Conservation (phyloP, 495 filamentous ascomycete species). For the Penicillium robsamsonii region DNA sequence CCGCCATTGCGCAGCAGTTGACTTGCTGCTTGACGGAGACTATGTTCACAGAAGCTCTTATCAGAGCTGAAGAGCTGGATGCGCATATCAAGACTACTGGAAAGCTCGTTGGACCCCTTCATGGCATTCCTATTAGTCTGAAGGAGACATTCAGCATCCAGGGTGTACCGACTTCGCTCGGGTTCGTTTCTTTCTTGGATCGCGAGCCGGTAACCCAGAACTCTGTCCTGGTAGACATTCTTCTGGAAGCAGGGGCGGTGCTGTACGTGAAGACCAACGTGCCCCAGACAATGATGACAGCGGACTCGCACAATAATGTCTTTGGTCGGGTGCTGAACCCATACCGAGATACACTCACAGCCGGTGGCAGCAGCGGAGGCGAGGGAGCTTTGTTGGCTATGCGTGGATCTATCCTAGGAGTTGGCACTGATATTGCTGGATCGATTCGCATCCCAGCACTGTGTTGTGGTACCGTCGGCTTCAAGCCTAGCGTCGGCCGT, state of each 20-base stretch:
- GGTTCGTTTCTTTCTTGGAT: constrained; percentile 42
- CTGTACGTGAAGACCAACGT: constrained; percentile 58
- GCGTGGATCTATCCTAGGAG: constrained; percentile 57
- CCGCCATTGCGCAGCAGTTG: constrained; percentile 33
- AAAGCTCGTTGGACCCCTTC: constrained; percentile 54
- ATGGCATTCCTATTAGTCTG: constrained; percentile 60
- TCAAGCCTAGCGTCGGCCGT: constrained; percentile 55
- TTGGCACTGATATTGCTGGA: constrained; percentile 65
- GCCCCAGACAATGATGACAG: constrained; percentile 53
- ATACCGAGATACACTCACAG: background rate
- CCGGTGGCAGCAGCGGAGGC: constrained; percentile 62
- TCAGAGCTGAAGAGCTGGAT: constrained; percentile 42
- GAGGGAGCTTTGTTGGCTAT: constrained; percentile 61
- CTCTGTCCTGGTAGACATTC: constrained; percentile 33
- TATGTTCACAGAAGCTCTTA: constrained; percentile 36
- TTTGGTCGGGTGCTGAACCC: constrained; percentile 49
- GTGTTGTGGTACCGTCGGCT: constrained; percentile 56
- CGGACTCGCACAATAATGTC: constrained; percentile 34
- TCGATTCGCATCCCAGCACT: constrained; percentile 62
- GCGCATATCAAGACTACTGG: constrained; percentile 26
- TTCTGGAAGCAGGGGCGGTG: constrained; percentile 36
- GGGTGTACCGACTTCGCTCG: constrained; percentile 36
- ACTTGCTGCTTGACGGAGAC: constrained; percentile 56
- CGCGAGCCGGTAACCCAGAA: constrained; percentile 40
- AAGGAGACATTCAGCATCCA: constrained; percentile 62